phyloP scores from a whole-genome alignment of 1,284 basidiomycete species.

The Rhodotorula mucilaginosa region DNA sequence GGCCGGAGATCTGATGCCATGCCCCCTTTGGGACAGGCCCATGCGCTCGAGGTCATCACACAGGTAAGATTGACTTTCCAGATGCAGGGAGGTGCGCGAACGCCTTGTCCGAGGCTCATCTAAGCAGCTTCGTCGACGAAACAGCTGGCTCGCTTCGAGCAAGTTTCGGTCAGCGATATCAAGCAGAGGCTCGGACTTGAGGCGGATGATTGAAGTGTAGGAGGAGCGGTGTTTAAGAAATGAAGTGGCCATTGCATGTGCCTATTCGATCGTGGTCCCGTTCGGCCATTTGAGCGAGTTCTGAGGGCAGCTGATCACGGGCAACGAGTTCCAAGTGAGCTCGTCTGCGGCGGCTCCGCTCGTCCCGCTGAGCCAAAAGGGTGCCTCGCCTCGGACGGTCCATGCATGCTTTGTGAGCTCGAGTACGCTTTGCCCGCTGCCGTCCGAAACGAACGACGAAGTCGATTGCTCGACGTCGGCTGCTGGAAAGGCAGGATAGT shows the following conservation, averaged over 20 bases:
- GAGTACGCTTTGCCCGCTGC: conserved; percentile 11
- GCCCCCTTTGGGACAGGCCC: no score
- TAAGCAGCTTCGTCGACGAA: no score
- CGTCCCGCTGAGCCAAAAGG: conserved; percentile 12
- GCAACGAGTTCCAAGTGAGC: conserved; percentile 7
- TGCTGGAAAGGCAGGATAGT: conserved; percentile 20
- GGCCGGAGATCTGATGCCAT: no score
- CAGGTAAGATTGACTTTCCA: no score
- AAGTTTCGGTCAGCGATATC: not conserved
- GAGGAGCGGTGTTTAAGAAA: no score
- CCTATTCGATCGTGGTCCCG: not conserved
- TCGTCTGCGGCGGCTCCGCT: not conserved
- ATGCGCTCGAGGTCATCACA: no score
- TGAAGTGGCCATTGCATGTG: not conserved
- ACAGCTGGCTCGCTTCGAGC: not conserved
- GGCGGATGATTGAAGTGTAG: not conserved
- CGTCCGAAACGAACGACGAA: not conserved
- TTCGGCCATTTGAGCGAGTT: not conserved
- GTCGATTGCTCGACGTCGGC: not conserved
- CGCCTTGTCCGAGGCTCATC: no score
- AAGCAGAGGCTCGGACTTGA: not conserved
- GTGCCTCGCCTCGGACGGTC: conserved; percentile 21
- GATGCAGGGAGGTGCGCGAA: no score
- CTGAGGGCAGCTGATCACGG: conserved; percentile 24
- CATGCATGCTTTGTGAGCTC: conserved; percentile 30